These are phyloP conservation scores for Cytospora piceicola DNA, from an alignment of 2,329 filamentous ascomycete species.

Conservation along the genomic window DNA sequence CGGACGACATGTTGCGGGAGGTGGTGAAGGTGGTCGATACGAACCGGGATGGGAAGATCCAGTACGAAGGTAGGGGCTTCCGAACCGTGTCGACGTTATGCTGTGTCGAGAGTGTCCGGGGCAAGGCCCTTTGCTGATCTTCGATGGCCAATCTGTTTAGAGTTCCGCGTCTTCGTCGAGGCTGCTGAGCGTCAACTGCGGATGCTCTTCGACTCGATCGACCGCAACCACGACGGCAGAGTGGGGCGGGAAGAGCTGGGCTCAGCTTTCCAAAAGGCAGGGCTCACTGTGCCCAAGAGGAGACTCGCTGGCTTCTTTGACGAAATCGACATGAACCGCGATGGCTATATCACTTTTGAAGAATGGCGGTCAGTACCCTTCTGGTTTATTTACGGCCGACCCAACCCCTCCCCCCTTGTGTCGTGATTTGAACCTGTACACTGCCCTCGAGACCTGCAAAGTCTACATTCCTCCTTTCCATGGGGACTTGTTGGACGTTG, in stretches of 20 bases:
- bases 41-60: slow-evolving; percentile 85
- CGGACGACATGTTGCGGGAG: slow-evolving; percentile 79
- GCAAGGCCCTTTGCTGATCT: slow-evolving; percentile 14
- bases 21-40: slow-evolving; percentile 82
- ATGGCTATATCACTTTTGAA: slow-evolving; percentile 85
- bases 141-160: slow-evolving; percentile 49
- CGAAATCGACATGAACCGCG: slow-evolving; percentile 86
- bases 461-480: background rate
- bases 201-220: slow-evolving; percentile 82
- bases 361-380: slow-evolving; percentile 86
- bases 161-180: slow-evolving; percentile 88
- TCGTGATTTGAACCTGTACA: background rate
- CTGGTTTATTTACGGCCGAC: slow-evolving; percentile 27
- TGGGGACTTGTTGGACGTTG: background rate
- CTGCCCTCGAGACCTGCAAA: background rate
- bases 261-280: slow-evolving; percentile 75
- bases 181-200: slow-evolving; percentile 84
- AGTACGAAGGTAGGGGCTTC: slow-evolving; percentile 74
- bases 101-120: slow-evolving; percentile 1
- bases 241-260: slow-evolving; percentile 86
- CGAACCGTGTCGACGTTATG: background rate
- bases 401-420: background rate
- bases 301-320: slow-evolving; percentile 85
- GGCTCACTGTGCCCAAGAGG: slow-evolving; percentile 75
- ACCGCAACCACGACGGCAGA: slow-evolving; percentile 81